Base-by-base conservation (phyloP, 495 filamentous ascomycete genomes). In the Trypethelium eluteriae region DNA sequence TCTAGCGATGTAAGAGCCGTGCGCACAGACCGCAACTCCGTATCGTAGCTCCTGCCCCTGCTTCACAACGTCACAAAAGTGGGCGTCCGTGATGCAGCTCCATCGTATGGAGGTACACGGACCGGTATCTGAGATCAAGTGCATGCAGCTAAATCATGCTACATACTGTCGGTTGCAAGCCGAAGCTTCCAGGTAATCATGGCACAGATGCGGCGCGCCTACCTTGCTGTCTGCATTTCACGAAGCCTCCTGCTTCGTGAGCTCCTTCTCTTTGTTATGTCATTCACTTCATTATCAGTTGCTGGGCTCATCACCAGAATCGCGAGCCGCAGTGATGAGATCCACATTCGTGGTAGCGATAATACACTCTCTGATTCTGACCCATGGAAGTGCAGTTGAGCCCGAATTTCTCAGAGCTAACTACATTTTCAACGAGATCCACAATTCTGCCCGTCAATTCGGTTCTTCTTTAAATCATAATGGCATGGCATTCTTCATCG, bases 391-490 rank as follows among this genome's bases (percentile, higher is more conserved):
- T 34, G 32, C 7, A 59, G 5, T 59, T 59, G 53, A 59, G 53
- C 32, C 53, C 36, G 53, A 14, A 59, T 59, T 59, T 14, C 53
- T 32, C 3, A 59, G 32, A 14, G 53, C 53, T 36, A 59, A 83
- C 69, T 79, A 83, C 62, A 86, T 89, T 66, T 89, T 89, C 80
- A 90, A 89, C 70, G 77, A 83, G n/a, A 75, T 89, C 41, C 85
- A 88, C 68, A 83, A 83, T 39, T 85, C 87, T 32, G 84, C 85
- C 80, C 83, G 87, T 34, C 85, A 89, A 79, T 90, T 84, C 82
- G 86, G 85, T 9, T 88, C 86, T 2, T 86, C 85, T 0, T 72
- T 88, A 5, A 79, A 89, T 61, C 87, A 90, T 70, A 90, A 89
- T 73, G 86, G 86, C 64, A 84, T 88, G 77, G 87, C 86, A 0